Conservation (phyloP, 768 basidiomycete genomes). For the Lactarius indigo region DNA sequence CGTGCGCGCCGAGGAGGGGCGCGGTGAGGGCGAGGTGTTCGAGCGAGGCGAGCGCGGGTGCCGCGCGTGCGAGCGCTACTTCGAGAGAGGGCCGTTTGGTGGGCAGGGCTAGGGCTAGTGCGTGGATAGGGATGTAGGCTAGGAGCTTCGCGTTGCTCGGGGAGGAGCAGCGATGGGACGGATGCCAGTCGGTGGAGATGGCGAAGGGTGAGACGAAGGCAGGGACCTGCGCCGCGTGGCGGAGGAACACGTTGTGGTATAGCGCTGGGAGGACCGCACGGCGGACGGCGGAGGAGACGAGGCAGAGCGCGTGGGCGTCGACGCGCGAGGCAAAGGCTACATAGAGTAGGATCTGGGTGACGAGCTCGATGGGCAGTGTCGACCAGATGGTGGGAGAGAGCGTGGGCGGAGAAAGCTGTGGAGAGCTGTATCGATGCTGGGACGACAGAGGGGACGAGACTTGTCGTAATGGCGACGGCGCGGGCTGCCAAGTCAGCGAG, state of each 20-base stretch:
- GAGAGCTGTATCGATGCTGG: neutral
- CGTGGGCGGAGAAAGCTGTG: neutral
- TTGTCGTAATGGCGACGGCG: constrained; percentile 18
- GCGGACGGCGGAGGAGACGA: constrained; percentile 27
- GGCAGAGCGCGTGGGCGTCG: constrained; percentile 23
- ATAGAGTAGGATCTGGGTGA: constrained; percentile 20
- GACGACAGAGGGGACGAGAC: neutral
- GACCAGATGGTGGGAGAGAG: constrained; percentile 17
- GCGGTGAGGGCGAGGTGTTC: constrained; percentile 23
- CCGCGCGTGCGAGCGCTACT: constrained; percentile 16
- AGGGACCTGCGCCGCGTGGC: constrained; percentile 23
- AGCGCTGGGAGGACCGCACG: constrained; percentile 24
- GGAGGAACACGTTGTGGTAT: constrained; percentile 25
- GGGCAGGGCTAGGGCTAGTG: constrained; percentile 26
- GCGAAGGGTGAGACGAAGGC: constrained; percentile 24
- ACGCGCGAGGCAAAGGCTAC: constrained; percentile 21
- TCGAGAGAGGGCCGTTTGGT: constrained; percentile 25
- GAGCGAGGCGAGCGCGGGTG: constrained; percentile 17
- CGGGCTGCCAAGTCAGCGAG: constrained; percentile 20
- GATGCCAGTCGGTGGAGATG: constrained; percentile 1
- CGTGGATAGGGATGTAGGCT: constrained; percentile 14
- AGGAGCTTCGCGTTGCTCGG: constrained; percentile 7
- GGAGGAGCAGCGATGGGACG: neutral
- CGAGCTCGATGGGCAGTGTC: constrained; percentile 23
- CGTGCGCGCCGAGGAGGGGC: constrained; percentile 25